phyloP scores from a whole-genome alignment of 139 green algal species.

The Gonium pectorale region DNA sequence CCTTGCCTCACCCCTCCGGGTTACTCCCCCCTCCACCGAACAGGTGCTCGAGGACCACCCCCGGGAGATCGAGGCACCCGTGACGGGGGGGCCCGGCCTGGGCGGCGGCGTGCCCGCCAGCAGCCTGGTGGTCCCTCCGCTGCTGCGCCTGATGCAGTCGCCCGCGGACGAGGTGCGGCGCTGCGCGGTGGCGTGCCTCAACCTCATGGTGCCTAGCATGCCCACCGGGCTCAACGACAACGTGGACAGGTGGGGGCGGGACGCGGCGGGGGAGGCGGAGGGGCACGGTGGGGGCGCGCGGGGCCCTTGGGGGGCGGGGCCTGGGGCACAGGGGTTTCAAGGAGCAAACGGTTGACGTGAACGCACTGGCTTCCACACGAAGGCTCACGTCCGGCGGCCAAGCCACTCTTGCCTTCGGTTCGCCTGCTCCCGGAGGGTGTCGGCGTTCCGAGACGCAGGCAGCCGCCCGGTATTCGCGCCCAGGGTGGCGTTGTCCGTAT shows the following conservation, averaged over 20 bases:
- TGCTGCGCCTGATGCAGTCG: conserved; percentile 74
- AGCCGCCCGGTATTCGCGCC: too few relatives aligned
- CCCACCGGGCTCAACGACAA: conserved; percentile 64
- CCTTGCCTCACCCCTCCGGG: too few relatives aligned
- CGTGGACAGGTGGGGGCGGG: conserved; percentile 69
- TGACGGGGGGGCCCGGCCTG: conserved; percentile 18
- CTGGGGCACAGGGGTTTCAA: too few relatives aligned
- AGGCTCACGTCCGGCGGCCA: too few relatives aligned
- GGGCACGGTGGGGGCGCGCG: not conserved
- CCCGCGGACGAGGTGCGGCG: conserved; percentile 57
- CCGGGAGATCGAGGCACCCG: conserved; percentile 73
- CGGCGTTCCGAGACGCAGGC: too few relatives aligned
- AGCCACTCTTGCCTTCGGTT: too few relatives aligned
- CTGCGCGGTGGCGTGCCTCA: conserved; percentile 72
- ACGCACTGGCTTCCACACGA: too few relatives aligned
- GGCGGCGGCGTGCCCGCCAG: conserved; percentile 16
- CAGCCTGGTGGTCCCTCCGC: conserved; percentile 74
- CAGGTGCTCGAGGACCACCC: conserved; percentile 74
- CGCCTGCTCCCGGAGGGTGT: too few relatives aligned
- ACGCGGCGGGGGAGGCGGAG: not conserved
- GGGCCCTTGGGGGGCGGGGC: too few relatives aligned
- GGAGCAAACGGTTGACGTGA: too few relatives aligned
- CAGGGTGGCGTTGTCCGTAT: too few relatives aligned
- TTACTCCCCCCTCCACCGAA: too few relatives aligned
- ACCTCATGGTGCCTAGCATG: conserved; percentile 80